Percentiles rank a stretch among this genome's conserved stretches.
These are phyloP conservation scores for Bocquillonia castaneifolia DNA, from an alignment of 441 rosid genomes.

Conservation along the genomic window DNA sequence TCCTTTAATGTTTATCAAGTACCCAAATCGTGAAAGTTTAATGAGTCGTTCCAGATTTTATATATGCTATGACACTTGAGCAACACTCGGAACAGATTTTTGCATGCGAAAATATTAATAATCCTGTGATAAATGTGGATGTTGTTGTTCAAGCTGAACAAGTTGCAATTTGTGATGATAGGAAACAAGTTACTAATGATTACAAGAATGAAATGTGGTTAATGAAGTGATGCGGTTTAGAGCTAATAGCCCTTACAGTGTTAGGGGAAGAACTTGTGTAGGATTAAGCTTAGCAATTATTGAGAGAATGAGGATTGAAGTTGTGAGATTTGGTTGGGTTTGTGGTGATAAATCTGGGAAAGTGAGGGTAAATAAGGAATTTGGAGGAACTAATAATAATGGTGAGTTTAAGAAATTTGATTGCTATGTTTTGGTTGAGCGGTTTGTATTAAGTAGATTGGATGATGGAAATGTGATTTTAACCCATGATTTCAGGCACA, in stretches of 20 bases:
- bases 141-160: conserved; percentile 30
- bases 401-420: conserved; percentile 33
- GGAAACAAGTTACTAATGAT: conserved; percentile 5
- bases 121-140: conserved; percentile 29
- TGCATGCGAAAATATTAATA: conserved; percentile 14
- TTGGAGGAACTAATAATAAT: conserved; percentile 24
- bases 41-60: conserved; percentile 31
- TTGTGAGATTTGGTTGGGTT: conserved; percentile 38
- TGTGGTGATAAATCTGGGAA: conserved; percentile 3
- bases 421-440: conserved; percentile 37
- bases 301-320: conserved; percentile 52
- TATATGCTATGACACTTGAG: conserved; percentile 43
- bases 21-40: conserved; percentile 29
- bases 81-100: conserved; percentile 49
- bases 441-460: conserved; percentile 39
- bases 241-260: not conserved
- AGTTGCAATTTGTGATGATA: conserved; percentile 28
- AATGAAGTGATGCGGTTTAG: conserved; percentile 39
- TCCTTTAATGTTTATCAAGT: conserved; percentile 52
- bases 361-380: conserved; percentile 23
- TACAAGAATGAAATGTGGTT: conserved; percentile 12
- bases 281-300: conserved; percentile 37
- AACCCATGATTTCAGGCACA: conserved; percentile 33
- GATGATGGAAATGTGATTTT: conserved; percentile 33
- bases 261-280: conserved; percentile 20